These are phyloP conservation scores for Ricinus communis DNA, from an alignment of 345 rosid genomes.

Conservation along the genomic window DNA sequence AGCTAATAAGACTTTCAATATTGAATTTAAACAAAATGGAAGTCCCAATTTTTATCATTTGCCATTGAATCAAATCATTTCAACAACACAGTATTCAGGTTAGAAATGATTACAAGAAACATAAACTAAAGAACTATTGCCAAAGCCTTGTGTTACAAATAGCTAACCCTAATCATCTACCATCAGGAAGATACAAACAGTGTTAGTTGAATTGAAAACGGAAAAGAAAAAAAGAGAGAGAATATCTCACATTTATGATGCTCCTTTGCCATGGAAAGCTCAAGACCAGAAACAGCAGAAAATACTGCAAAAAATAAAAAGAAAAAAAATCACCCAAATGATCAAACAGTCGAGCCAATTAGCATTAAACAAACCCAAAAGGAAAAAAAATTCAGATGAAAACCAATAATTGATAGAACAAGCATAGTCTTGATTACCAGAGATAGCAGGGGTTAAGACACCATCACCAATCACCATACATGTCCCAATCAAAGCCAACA, in stretches of 20 bases:
- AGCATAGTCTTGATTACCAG: conserved; percentile 47
- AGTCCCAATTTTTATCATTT: too few relatives aligned
- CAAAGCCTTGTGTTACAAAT: too few relatives aligned
- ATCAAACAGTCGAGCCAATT: conserved; percentile 18
- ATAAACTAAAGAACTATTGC: background rate
- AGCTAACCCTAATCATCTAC: background rate
- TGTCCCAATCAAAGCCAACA: conserved; percentile 82
- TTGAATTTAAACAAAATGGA: background rate
- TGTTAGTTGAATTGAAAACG: background rate
- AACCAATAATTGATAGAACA: too few relatives aligned
- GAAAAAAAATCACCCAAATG: background rate
- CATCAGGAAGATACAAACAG: background rate
- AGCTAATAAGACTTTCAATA: background rate
- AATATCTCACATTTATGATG: conserved; percentile 73
- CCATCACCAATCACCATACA: conserved; percentile 99
- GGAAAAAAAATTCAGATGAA: background rate
- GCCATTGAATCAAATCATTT: background rate
- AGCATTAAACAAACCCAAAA: conserved; percentile 10
- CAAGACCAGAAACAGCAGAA: conserved; percentile 90
- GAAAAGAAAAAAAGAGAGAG: background rate
- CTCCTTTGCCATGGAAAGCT: conserved; percentile 68
- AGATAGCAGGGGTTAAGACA: conserved; percentile 81
- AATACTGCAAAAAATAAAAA: conserved; percentile 50
- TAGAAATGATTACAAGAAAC: background rate
- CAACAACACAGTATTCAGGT: background rate